Evolutionary conservation across 2,329 filamentous ascomycete species (phyloP).

Genomic region (Aspergillus thermomutatus): DNA sequence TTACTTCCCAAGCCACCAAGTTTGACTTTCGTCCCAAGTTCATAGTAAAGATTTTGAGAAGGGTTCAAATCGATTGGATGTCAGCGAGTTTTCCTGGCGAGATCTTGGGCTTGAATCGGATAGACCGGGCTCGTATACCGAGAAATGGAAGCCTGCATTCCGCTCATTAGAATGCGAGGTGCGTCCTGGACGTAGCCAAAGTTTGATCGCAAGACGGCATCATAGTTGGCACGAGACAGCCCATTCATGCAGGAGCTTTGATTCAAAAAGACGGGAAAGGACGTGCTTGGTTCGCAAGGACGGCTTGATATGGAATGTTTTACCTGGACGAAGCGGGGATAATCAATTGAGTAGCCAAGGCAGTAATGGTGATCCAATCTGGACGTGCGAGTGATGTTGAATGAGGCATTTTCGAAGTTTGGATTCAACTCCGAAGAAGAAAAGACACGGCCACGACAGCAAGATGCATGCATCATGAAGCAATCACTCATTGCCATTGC

Average conservation of each 20-base stretch:
- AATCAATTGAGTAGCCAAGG: slow-evolving; percentile 25
- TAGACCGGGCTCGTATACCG: slow-evolving; percentile 9
- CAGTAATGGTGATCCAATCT: slow-evolving; percentile 27
- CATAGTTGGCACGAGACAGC: slow-evolving; percentile 35
- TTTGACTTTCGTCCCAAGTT: slow-evolving; percentile 11
- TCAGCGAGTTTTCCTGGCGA: slow-evolving; percentile 12
- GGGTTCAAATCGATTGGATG: slow-evolving; percentile 19
- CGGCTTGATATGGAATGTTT: slow-evolving; percentile 27
- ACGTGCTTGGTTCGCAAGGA: slow-evolving; percentile 18
- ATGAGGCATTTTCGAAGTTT: slow-evolving; percentile 38
- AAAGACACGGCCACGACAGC: slow-evolving; percentile 36
- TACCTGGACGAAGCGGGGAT: slow-evolving; percentile 29
- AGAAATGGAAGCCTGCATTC: slow-evolving; percentile 2
- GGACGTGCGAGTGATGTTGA: slow-evolving; percentile 18
- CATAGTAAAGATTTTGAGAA: slow-evolving; percentile 17
- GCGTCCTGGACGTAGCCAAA: slow-evolving; percentile 18
- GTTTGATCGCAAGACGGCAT: slow-evolving; percentile 28
- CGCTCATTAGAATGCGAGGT: slow-evolving; percentile 22
- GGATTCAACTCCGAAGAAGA: slow-evolving; percentile 25
- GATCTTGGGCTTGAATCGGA: slow-evolving; percentile 13
- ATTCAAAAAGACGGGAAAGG: slow-evolving; percentile 25
- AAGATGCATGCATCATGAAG: slow-evolving; percentile 38
- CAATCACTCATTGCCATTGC: slow-evolving; percentile 31
- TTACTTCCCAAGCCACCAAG: slow-evolving; percentile 2
- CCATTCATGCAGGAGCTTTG: slow-evolving; percentile 32